A percentile compares a stretch with the other conserved stretches of the same genome.
Conservation (phyloP, 2,329 filamentous ascomycete genomes). For the Apiospora koreana region DNA sequence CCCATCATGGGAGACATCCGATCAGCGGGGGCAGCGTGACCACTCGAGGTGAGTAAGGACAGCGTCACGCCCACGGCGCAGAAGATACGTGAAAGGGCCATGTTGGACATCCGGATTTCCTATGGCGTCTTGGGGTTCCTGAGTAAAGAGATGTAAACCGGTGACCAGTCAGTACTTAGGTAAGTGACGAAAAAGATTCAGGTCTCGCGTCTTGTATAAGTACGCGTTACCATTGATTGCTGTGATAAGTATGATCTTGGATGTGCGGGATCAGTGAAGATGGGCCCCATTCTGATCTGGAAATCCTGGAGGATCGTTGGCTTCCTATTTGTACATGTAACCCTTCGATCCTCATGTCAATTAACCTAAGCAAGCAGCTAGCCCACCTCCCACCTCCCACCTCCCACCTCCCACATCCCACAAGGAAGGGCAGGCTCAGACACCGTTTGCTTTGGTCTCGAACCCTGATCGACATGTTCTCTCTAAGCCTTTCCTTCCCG, state of each 20-base stretch:
- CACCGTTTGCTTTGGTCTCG: neutral
- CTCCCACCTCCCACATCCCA: neutral
- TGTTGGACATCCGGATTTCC: neutral
- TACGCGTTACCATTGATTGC: neutral
- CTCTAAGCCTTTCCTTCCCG: neutral
- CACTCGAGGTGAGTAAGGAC: neutral
- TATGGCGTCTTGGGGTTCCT: neutral
- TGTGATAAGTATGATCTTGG: neutral
- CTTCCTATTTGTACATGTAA: neutral
- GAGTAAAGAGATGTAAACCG: too few relatives aligned
- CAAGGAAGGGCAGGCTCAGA: neutral
- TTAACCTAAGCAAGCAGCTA: neutral
- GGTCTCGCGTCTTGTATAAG: neutral
- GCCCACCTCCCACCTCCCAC: too few relatives aligned
- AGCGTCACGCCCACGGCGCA: neutral
- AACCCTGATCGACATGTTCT: neutral
- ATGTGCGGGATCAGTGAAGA: neutral
- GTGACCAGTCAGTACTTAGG: too few relatives aligned
- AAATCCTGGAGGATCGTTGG: neutral
- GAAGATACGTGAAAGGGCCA: neutral
- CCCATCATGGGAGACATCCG: constrained; percentile 7
- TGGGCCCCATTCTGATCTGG: neutral
- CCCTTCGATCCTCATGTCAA: neutral
- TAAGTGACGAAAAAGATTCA: too few relatives aligned
- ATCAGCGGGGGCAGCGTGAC: constrained; percentile 11